Evolutionary conservation across 2,329 filamentous ascomycete species (phyloP), one percentile per base, ranked within the genome.

Genomic region (Sporothrix euskadiensis): DNA sequence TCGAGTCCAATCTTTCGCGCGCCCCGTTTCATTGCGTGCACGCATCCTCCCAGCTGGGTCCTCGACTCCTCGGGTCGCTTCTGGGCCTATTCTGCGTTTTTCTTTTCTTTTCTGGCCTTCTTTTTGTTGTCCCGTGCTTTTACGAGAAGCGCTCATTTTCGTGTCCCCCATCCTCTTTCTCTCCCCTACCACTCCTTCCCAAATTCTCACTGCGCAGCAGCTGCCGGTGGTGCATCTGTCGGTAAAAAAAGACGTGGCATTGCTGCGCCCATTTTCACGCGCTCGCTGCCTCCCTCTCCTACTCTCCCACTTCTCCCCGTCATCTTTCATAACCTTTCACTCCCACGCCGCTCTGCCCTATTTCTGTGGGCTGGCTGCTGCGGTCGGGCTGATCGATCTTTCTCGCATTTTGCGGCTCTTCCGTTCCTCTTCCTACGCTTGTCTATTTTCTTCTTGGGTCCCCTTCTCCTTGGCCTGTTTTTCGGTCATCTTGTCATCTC

Each of bases 361-460:
- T 41, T 54, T 52, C 10, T 71, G 39, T 71, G 39, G 39, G 69
- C 54, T 63, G n/a, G 19, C 66, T 69, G 65, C 65, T 69, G 66
- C 52, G 52, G 52, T 22, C 22, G 22, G 39, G 69, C 69, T 71
- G 56, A 71, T 63, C 56, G 41, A 47, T 56, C 32, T 22, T 22
- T 41, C 32, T 9, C 57, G 19, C 44, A 49, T 10, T 56, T 66
- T 72, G 71, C 26, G 71, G 71, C 71, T 72, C 59, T 66, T 72
- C 14, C 32, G 44, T 19, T 66, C 3, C 22, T 39, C 54, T 65
- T 66, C n/a, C 66, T 30, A 8, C 16, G 22, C 66, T 35, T 14
- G 41, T 19, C 41, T 68, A 9, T 47, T 39, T 61, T 63, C 3
- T 35, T 49, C 14, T 14, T 16, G 30, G 26, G 39, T 7, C 57